These are phyloP conservation scores for Penicillium pulvis DNA, from an alignment of 495 filamentous ascomycete species.

Conservation along the genomic window DNA sequence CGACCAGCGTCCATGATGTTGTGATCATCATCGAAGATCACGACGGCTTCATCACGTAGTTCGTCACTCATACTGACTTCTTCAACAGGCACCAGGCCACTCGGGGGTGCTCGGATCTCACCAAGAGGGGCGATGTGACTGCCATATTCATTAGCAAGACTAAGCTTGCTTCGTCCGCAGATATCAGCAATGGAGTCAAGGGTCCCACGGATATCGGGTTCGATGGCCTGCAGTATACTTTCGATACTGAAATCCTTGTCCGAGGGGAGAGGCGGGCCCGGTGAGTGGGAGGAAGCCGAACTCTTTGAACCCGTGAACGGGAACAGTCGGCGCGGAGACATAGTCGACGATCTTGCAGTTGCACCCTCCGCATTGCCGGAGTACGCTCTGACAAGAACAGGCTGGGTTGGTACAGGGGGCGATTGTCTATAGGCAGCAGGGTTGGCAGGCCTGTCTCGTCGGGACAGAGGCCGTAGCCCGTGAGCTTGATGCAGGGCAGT, in stretches of 20 bases:
- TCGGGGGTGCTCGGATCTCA: conserved; percentile 49
- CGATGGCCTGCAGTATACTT: conserved; percentile 59
- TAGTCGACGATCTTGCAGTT: conserved; percentile 24
- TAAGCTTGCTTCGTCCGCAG: conserved; percentile 61
- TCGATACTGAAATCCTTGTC: conserved; percentile 61
- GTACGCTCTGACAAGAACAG: conserved; percentile 49
- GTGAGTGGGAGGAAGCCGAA: conserved; percentile 17
- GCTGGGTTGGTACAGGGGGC: conserved; percentile 37
- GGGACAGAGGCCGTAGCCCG: conserved; percentile 27
- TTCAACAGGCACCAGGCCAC: conserved; percentile 43
- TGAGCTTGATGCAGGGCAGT: conserved; percentile 35
- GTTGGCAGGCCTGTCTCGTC: conserved; percentile 22
- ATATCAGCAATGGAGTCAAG: conserved; percentile 67
- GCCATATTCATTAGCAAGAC: conserved; percentile 63
- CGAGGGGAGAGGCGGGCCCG: conserved; percentile 43
- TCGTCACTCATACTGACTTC: conserved; percentile 43
- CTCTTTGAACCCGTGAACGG: conserved; percentile 25
- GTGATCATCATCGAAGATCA: conserved; percentile 42
- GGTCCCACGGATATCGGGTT: conserved; percentile 57
- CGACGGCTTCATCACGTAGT: conserved; percentile 33
- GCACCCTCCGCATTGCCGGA: conserved; percentile 37
- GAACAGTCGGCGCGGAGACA: conserved; percentile 40
- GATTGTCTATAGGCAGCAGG: conserved; percentile 20
- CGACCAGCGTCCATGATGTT: conserved; percentile 27
- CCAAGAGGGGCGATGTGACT: conserved; percentile 65